Conservation (phyloP, 345 rosid species). For the Isatis tinctoria region DNA sequence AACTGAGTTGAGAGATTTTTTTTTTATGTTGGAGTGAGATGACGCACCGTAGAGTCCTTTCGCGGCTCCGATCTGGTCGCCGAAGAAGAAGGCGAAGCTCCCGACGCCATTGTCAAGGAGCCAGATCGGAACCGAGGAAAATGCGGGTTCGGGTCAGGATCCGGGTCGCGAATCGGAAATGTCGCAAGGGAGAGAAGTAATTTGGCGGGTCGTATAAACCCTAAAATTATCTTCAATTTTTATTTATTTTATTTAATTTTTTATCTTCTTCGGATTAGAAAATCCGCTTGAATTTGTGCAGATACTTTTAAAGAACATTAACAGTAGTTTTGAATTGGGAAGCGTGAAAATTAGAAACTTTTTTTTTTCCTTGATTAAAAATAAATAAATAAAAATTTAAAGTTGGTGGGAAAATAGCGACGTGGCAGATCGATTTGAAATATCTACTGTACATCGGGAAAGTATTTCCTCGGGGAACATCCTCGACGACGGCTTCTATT, state of each 20-base stretch:
- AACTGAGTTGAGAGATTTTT: neutral
- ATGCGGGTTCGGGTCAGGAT: conserved; percentile 39
- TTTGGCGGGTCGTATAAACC: conserved; percentile 64
- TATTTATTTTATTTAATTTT: neutral
- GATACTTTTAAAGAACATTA: neutral
- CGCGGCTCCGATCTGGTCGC: conserved; percentile 58
- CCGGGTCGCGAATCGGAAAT: conserved; percentile 41
- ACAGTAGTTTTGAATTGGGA: conserved; percentile 21
- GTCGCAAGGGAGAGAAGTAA: conserved; percentile 13
- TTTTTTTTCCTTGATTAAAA: neutral
- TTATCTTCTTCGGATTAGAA: neutral
- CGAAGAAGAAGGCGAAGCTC: conserved; percentile 56
- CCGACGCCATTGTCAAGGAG: conserved; percentile 52
- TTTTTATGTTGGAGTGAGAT: neutral
- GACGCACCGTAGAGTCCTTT: conserved; percentile 37
- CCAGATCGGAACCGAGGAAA: conserved; percentile 33
- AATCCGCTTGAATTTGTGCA: neutral
- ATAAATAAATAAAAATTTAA: neutral
- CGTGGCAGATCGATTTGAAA: conserved; percentile 42
- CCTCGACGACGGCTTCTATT: too few relatives aligned
- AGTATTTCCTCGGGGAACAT: neutral
- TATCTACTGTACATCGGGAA: conserved; percentile 20
- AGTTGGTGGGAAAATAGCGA: conserved; percentile 42
- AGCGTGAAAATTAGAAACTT: conserved; percentile 5
- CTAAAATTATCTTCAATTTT: conserved; percentile 38